A percentile compares a stretch with the other conserved stretches of the same genome.
These are phyloP conservation scores for Pyrenophora teres DNA, from an alignment of 2,329 filamentous ascomycete species.

Conservation along the genomic window DNA sequence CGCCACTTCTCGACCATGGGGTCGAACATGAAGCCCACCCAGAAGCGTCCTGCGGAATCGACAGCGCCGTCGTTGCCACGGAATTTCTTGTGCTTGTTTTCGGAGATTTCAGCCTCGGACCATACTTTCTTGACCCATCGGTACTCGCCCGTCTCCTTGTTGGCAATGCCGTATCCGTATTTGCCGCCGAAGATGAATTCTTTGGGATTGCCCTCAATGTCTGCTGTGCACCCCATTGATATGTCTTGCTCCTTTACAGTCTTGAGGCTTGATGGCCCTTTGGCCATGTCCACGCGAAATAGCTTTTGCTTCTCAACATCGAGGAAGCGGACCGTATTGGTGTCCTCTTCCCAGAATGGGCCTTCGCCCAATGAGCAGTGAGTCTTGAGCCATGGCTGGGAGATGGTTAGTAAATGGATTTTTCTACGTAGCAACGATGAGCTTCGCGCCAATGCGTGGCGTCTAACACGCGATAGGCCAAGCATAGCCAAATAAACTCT, in stretches of 20 bases:
- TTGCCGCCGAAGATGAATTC: constrained; percentile 80
- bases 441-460: background rate
- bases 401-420: constrained; percentile 12
- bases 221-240: constrained; percentile 67
- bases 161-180: constrained; percentile 77
- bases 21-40: constrained; percentile 87
- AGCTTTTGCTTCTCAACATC: constrained; percentile 81
- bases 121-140: constrained; percentile 63
- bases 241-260: constrained; percentile 61
- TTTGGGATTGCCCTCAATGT: constrained; percentile 71
- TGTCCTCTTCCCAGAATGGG: constrained; percentile 71
- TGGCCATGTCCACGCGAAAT: constrained; percentile 69
- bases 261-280: constrained; percentile 64
- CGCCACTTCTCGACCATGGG: constrained; percentile 63
- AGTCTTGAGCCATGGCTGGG: constrained; percentile 60
- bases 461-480: background rate
- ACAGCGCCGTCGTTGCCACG: constrained; percentile 81
- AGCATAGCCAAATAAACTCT: background rate
- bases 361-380: constrained; percentile 73
- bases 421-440: background rate
- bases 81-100: constrained; percentile 56
- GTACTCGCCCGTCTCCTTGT: constrained; percentile 63
- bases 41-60: constrained; percentile 80
- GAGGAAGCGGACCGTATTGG: constrained; percentile 72
- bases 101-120: constrained; percentile 54